A percentile compares a stretch with the other conserved stretches of the same genome.
phyloP scores from a whole-genome alignment of 352 stramenopile genomes.

The Blastocystis sp. region DNA sequence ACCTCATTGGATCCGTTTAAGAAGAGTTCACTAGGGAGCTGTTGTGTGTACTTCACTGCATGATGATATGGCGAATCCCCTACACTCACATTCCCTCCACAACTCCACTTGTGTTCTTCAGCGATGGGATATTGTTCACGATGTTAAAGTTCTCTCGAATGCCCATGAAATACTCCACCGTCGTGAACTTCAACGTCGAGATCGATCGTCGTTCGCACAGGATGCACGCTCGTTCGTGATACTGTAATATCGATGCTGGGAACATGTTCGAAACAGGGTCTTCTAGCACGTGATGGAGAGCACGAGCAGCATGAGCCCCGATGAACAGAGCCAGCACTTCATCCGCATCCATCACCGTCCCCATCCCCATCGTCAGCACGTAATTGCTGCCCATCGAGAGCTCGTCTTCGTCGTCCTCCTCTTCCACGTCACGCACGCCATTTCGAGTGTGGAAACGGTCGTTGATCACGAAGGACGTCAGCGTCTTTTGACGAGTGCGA shows the following conservation, averaged over 20 bases:
- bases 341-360: conserved; percentile 51
- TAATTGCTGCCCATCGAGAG: conserved; percentile 46
- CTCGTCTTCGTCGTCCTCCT: conserved; percentile 7
- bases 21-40: background rate
- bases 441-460: conserved; percentile 54
- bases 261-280: conserved; percentile 51
- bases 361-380: conserved; percentile 57
- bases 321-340: conserved; percentile 49
- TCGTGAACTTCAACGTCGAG: conserved; percentile 43
- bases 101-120: background rate
- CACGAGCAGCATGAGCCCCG: background rate
- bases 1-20: background rate
- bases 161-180: conserved; percentile 54
- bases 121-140: background rate
- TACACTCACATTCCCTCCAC: background rate
- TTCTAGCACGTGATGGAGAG: conserved; percentile 54
- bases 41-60: background rate
- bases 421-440: background rate
- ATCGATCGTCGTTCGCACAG: conserved; percentile 21
- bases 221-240: conserved; percentile 42
- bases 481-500: conserved; percentile 43
- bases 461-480: conserved; percentile 45
- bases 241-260: conserved; percentile 53
- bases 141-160: conserved; percentile 56
- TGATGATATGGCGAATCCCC: conserved; percentile 30